These are phyloP conservation scores for Gremmenia infestans DNA, from an alignment of 2,329 filamentous ascomycete species.

Conservation along the genomic window DNA sequence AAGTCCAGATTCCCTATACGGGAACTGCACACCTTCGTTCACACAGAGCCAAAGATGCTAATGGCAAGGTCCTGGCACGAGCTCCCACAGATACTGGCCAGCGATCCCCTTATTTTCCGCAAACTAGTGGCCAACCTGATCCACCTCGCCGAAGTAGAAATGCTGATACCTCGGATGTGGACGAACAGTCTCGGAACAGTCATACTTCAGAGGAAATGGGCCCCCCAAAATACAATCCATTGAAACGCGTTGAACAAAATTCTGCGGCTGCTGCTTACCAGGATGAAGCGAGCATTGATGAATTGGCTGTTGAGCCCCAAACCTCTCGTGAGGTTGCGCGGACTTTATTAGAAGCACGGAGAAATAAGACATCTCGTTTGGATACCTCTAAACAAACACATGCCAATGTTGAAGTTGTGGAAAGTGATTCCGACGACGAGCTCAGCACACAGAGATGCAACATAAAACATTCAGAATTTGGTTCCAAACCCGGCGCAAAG, in stretches of 20 bases:
- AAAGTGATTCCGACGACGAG: neutral
- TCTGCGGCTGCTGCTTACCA: neutral
- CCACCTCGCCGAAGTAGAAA: neutral
- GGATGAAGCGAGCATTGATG: neutral
- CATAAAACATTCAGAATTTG: neutral
- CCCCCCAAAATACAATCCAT: neutral
- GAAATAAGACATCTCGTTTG: neutral
- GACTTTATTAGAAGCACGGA: neutral
- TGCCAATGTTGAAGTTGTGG: neutral
- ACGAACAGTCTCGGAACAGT: neutral
- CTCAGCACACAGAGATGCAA: neutral
- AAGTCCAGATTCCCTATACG: neutral
- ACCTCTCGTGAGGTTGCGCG: neutral
- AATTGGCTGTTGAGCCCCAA: neutral
- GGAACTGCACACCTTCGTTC: no score
- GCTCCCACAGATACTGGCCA: neutral
- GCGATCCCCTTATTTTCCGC: neutral
- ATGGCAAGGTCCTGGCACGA: neutral
- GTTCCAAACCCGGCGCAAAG: neutral
- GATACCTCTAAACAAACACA: neutral
- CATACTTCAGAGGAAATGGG: neutral
- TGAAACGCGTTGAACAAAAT: neutral
- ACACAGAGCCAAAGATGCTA: neutral
- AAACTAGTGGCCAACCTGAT: neutral
- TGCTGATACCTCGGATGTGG: neutral